Conservation (phyloP, 2,329 filamentous ascomycete genomes). For the Cytospora paraplurivora region DNA sequence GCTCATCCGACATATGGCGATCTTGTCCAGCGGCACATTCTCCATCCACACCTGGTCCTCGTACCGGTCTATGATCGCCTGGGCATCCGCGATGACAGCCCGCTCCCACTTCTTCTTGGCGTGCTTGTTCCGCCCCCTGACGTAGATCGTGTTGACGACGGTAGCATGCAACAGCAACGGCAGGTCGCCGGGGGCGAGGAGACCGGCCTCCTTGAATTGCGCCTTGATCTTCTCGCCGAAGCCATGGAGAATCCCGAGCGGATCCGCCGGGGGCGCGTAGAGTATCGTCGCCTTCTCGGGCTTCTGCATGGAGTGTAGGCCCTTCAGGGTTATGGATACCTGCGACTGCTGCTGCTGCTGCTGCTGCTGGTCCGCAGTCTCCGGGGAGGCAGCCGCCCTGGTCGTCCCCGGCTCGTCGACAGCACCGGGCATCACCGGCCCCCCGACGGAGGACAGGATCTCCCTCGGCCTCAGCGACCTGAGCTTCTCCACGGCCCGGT, state of each 20-base stretch:
- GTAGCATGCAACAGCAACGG: slow-evolving; percentile 81
- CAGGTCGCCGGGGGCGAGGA: slow-evolving; percentile 61
- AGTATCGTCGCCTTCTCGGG: slow-evolving; percentile 60
- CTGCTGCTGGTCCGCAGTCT: slow-evolving; percentile 9
- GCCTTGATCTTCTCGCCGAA: slow-evolving; percentile 61
- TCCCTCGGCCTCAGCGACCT: slow-evolving; percentile 42
- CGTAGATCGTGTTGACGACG: slow-evolving; percentile 82
- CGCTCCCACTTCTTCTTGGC: slow-evolving; percentile 36
- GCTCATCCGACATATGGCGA: slow-evolving; percentile 87
- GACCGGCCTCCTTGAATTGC: slow-evolving; percentile 55
- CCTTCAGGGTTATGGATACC: slow-evolving; percentile 52
- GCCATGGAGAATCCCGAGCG: slow-evolving; percentile 49
- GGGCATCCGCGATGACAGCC: slow-evolving; percentile 55
- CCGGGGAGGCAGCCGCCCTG: slow-evolving; percentile 11
- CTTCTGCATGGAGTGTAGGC: slow-evolving; percentile 64
- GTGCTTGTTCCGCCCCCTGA: slow-evolving; percentile 44
- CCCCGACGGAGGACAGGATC: slow-evolving; percentile 39
- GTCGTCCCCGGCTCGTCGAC: neutral
- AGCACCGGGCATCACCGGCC: slow-evolving; percentile 23
- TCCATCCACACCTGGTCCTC: slow-evolving; percentile 71
- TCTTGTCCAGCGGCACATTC: slow-evolving; percentile 64
- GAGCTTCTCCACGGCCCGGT: slow-evolving; percentile 46
- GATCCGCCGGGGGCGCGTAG: slow-evolving; percentile 64
- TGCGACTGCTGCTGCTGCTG: slow-evolving; percentile 24
- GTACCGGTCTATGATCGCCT: slow-evolving; percentile 59